Base-by-base conservation (phyloP, 805 yeast species). In the Kazachstania viticola region DNA sequence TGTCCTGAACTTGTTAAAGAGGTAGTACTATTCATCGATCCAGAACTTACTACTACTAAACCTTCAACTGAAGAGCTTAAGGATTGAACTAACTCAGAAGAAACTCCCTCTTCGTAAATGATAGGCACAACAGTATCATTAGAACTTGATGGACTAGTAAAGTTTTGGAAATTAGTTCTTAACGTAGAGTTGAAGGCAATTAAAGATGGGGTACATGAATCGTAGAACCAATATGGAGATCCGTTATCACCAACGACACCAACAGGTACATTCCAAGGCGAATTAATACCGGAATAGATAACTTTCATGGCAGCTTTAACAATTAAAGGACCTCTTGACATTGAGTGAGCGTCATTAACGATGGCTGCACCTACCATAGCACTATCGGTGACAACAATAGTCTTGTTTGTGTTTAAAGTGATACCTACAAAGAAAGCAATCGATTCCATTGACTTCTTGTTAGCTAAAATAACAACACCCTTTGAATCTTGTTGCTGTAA, bases 261-360 rank as follows among this genome's bases (percentile, higher is more conserved):
- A 3, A 54, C 42, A 8, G 55, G 51, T 4, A 37, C 46, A n/a
- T 40, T 46, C 14, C 36, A 37, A 16, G 52, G 50, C n/a, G 54
- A 41, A 17, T 46, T 35, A 18, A 40, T 34, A 27, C 55, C 58
- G 6, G 57, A 39, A 38, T 46, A 55, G 17, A 55, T 45, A 21
- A 44, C 35, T 13, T 44, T 35, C 23, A 33, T 38, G 14, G 39
- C 46, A 17, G 11, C n/a, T 19, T 8, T 19, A 7, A 51, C 46
- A 13, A 45, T 31, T 27, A 51, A 33, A 14, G 49, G 37, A 32
- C 57, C 57, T 35, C 54, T 46, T 6, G 41, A 47, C 8, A 14
- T 19, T 1, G 51, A 28, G 8, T 30, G 22, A 11, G 41, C 17
- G 29, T 42, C 39, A 14, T 27, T 34, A 14, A 51, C 46, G 21